Base-by-base conservation (phyloP, 2,329 filamentous ascomycete species). In the Xylariales sp. region DNA sequence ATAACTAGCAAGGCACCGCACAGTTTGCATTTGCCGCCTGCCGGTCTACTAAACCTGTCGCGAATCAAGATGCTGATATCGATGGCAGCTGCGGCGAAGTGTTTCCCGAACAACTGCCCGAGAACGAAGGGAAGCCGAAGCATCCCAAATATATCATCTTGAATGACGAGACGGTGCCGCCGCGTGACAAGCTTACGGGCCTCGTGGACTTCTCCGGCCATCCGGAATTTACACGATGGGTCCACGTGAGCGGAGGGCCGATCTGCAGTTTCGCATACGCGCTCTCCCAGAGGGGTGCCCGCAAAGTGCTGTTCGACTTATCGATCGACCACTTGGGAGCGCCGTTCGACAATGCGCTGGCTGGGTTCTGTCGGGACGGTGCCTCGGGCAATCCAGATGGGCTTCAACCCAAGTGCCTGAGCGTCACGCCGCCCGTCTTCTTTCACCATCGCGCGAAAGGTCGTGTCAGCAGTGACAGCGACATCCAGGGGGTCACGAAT, bases 271-370 rank as follows among this genome's bases (percentile, higher is more conserved):
- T 78, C 48, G 76, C 76, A 32, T 79, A 79, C 58, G 77, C 76
- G 8, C 72, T 79, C 10, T 76, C 74, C 2, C 72, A 73, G 39
- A 30, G 39, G 28, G 64, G 76, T 52, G 70, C 77, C 6, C 67
- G 71, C 5, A 76, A 78, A 64, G 73, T 77, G 5, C 70, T 78
- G 3, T 74, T 73, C 45, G 75, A 75, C 56, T 69, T 78, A 7
- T 76, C 75, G 8, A 74, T 77, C 16, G 75, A 79, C 67, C 73
- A 74, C 39, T 69, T 78, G 3, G 63, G 58, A 0, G 75, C 73
- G 0, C 72, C 77, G 0, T 79, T 79, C 53, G 78, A 80, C 54
- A 79, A 78, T 55, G 74, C 76, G 5, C 71, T 79, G 0, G 75
- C 77, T 4, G 71, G 71, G 12, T 62, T 79, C 28, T 80, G 78